Evolutionary conservation across 768 basidiomycete genomes (phyloP), one percentile per base, ranked within the genome.

Genomic region (Rhodotorula diobovata): DNA sequence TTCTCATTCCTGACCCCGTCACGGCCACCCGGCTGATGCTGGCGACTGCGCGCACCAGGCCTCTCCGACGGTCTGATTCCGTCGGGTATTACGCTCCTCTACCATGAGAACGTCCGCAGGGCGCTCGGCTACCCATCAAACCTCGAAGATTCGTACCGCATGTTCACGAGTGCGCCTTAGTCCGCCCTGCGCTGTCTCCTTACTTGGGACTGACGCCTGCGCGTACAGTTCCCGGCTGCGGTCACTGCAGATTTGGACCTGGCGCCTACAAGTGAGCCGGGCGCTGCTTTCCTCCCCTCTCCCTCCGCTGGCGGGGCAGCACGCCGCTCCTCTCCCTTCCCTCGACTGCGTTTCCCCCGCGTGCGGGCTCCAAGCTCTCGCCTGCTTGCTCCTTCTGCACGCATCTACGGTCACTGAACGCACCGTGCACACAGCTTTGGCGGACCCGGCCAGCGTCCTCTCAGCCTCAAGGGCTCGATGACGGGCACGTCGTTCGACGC

Each of bases 61-160:
- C 28, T 66, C 14, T 66, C 71, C 21, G 75, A 76, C 54, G 55
- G 45, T 2, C 53, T 76, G 28, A 76, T 76, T 30, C 75, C 75
- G 2, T 64, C 71, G 4, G 66, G 57, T 2, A 41, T 45, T 25
- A 57, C 64, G 15, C 20, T 66, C 23, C 50, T 41, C 32, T 71
- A 71, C 56, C 35, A 45, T 41, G 48, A 71, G 35, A 51, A 43
- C 10, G 71, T 72, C 16, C 51, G 50, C 1, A 32, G 48, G n/a
- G n/a, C 71, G 7, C 43, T 64, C 28, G 71, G 66, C 18, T 61
- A 64, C 53, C 63, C 68, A 16, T 16, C 32, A 23, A 14, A 68
- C 58, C 37, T 65, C n/a, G 51, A 39, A 16, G 66, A 72, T 46
- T 63, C 66, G 39, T 72, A 64, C 66, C 56, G 71, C 1, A 3